A percentile compares a stretch with the other conserved stretches of the same genome.
These are phyloP conservation scores for Malassezia sp. DNA, from an alignment of 1,284 basidiomycete species.

Conservation along the genomic window DNA sequence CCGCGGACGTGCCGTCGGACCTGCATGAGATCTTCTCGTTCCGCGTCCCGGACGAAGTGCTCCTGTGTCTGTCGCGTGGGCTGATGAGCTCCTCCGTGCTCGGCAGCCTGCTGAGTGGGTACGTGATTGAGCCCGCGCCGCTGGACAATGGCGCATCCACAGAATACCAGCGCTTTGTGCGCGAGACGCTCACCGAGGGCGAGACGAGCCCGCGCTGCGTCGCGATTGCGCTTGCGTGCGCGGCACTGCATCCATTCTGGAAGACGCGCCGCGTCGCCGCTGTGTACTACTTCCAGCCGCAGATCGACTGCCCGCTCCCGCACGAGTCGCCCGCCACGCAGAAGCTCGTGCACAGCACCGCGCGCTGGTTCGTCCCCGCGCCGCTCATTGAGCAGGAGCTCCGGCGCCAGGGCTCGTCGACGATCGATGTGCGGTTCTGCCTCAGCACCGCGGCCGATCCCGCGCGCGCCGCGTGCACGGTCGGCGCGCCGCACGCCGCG, in stretches of 20 bases:
- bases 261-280: slow-evolving; percentile 32
- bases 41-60: slow-evolving; percentile 88
- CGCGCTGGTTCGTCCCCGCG: slow-evolving; percentile 84
- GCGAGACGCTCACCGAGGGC: slow-evolving; percentile 86
- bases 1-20: slow-evolving; percentile 68
- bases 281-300: slow-evolving; percentile 36
- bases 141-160: slow-evolving; percentile 87
- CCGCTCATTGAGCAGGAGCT: slow-evolving; percentile 83
- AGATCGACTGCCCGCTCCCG: slow-evolving; percentile 26
- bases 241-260: slow-evolving; percentile 41
- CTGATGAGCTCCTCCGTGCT: slow-evolving; percentile 75
- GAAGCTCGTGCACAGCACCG: slow-evolving; percentile 73
- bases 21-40: slow-evolving; percentile 90
- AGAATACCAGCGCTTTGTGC: slow-evolving; percentile 86
- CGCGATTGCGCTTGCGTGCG: slow-evolving; percentile 51
- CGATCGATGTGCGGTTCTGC: slow-evolving; percentile 93
- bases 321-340: slow-evolving; percentile 60
- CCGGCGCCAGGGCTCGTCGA: slow-evolving; percentile 86
- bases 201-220: slow-evolving; percentile 79
- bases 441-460: slow-evolving; percentile 63
- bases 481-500: slow-evolving; percentile 25
- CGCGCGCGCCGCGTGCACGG: slow-evolving; percentile 31
- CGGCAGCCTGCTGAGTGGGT: slow-evolving; percentile 74
- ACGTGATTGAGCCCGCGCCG: slow-evolving; percentile 73
- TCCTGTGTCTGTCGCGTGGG: slow-evolving; percentile 87